Base-by-base conservation (phyloP, 306 rosid genomes). In the Hippophae rhamnoides region DNA sequence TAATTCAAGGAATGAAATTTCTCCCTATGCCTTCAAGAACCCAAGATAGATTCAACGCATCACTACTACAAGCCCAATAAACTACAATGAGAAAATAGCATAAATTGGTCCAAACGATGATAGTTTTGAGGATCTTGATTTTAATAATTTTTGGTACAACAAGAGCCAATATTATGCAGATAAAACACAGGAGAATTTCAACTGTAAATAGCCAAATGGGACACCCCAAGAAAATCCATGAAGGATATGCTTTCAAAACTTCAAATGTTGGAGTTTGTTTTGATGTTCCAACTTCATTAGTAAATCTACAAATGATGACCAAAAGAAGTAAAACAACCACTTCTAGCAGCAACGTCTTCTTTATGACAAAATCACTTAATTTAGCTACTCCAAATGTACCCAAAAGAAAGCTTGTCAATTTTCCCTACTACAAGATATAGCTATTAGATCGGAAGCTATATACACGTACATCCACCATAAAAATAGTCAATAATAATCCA, bases 391-490 rank as follows among this genome's bases (percentile, higher is more conserved):
- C 96, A 73, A 83, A 79, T 65, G 96, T 81, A 64, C 93, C 87
- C 85, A 92, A 92, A 44, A 85, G 96, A 86, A 92, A 92, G 82
- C 70, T 81, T 54, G 96, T 89, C 31, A 82, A 88, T 68, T 92
- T 92, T 62, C 98, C 98, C 80, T 92, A 96, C 78, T 92, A 96
- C 89, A 92, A 81, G 60, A 87, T 87, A 68, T 66, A 92, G 74
- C 96, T 88, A 74, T 90, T 90, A 2, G 97, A 90, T 70, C 87
- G 84, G 76, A 92, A 86, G 68, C 98, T 92, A 78, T 66, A 76
- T 51, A 95, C 89, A 52, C 90, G 92, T 57, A 87, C 69, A 40
- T 74, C 87, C 77, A 84, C 77, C 50, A 85, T 62, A 79, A 83
- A 81, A 50, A 78, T 74, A 60, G 95, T 64, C 57, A 82, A 70